Percentiles rank a stretch among this genome's conserved stretches.
These are phyloP conservation scores for Phellopilus nigrolimitatus DNA, from an alignment of 1,284 basidiomycete genomes.

Conservation along the genomic window DNA sequence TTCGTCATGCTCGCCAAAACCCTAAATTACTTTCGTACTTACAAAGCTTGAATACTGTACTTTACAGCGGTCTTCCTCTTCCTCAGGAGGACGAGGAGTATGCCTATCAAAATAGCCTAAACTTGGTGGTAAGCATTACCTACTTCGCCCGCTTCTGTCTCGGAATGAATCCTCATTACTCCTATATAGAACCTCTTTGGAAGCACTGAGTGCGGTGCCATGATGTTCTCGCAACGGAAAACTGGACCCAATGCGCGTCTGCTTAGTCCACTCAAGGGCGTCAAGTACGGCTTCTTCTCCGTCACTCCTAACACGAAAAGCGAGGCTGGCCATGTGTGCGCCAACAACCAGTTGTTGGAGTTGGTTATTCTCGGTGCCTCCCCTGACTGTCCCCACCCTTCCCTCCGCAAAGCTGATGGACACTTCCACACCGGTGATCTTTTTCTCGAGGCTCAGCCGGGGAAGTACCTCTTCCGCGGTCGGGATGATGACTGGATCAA, in stretches of 20 bases:
- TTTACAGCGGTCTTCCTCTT: constrained; percentile 59
- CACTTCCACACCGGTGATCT: constrained; percentile 73
- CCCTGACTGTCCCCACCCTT: constrained; percentile 59
- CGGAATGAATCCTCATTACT: constrained; percentile 12
- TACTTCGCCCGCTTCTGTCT: constrained; percentile 20
- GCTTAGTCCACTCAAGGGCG: constrained; percentile 50
- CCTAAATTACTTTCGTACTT: constrained; percentile 57
- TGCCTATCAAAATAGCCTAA: constrained; percentile 53
- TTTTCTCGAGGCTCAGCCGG: constrained; percentile 53
- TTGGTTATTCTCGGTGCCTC: constrained; percentile 60
- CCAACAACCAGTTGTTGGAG: constrained; percentile 48
- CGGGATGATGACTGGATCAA: constrained; percentile 79
- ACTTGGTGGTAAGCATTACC: constrained; percentile 41
- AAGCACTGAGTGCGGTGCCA: constrained; percentile 65
- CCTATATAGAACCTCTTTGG: constrained; percentile 59
- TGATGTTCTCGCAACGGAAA: constrained; percentile 50
- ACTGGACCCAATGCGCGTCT: constrained; percentile 40
- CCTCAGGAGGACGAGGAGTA: constrained; percentile 61
- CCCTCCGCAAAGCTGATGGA: constrained; percentile 52
- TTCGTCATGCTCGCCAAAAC: constrained; percentile 55
- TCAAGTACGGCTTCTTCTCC: constrained; percentile 56
- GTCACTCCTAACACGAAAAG: constrained; percentile 35
- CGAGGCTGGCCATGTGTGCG: constrained; percentile 46
- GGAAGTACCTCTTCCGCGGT: constrained; percentile 57
- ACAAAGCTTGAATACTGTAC: constrained; percentile 50